Percentiles rank a stretch among this genome's conserved stretches.
phyloP scores from a whole-genome alignment of 805 yeast species.

The Starmerella scarabaei region DNA sequence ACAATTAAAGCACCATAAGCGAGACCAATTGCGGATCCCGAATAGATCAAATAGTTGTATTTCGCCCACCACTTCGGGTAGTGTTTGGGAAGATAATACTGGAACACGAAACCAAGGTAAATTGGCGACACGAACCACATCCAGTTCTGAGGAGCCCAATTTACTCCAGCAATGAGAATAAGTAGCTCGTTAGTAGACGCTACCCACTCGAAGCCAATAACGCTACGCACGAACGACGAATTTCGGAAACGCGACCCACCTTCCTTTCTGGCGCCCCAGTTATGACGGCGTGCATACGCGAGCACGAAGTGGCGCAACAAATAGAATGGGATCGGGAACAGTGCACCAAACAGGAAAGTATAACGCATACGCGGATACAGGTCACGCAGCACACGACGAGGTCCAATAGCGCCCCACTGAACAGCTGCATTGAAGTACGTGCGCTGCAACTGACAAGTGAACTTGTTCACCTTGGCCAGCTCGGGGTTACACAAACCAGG shows the following conservation, averaged over 20 bases:
- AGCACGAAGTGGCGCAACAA: slow-evolving; percentile 42
- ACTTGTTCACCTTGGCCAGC: slow-evolving; percentile 28
- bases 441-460: slow-evolving; percentile 31
- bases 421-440: slow-evolving; percentile 39
- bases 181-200: slow-evolving; percentile 35
- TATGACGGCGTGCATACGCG: slow-evolving; percentile 9
- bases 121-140: slow-evolving; percentile 19
- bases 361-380: slow-evolving; percentile 28
- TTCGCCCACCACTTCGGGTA: slow-evolving; percentile 45
- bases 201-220: slow-evolving; percentile 21
- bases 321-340: slow-evolving; percentile 50
- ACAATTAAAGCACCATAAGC: slow-evolving; percentile 47
- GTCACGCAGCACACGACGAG: slow-evolving; percentile 9
- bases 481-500: slow-evolving; percentile 28
- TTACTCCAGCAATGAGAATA: slow-evolving; percentile 33
- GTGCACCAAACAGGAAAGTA: slow-evolving; percentile 37
- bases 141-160: slow-evolving; percentile 27
- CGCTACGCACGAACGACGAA: slow-evolving; percentile 6
- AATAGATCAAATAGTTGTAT: slow-evolving; percentile 40
- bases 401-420: slow-evolving; percentile 46
- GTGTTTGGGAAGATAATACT: slow-evolving; percentile 35
- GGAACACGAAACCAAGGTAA: slow-evolving; percentile 31
- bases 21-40: slow-evolving; percentile 49
- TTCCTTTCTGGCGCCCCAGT: slow-evolving; percentile 6
- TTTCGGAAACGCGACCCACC: slow-evolving; percentile 12